Evolutionary conservation across 176 grass and related monocot genomes (phyloP).

Genomic region (Paspalum notatum): DNA sequence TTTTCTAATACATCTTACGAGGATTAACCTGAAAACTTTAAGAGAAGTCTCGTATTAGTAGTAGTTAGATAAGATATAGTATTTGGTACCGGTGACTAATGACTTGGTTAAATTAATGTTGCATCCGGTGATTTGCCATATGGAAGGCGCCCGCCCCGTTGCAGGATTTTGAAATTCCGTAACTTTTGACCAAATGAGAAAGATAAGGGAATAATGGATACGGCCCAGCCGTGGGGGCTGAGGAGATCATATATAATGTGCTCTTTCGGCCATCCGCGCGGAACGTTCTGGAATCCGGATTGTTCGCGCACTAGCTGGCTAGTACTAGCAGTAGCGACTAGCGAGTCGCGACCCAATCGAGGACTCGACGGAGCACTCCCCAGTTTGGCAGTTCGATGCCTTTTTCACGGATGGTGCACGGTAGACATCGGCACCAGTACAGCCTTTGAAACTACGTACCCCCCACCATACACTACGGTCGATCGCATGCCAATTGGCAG

Average conservation of each 20-base stretch:
- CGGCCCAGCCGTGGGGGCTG: neutral
- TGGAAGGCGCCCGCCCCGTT: neutral
- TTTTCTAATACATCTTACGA: too few species aligned
- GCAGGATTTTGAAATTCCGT: neutral
- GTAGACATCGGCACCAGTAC: conserved; percentile 6
- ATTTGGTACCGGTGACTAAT: neutral
- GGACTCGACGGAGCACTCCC: neutral
- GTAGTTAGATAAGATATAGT: too few species aligned
- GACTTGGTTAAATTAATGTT: neutral
- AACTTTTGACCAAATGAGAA: neutral
- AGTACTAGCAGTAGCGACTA: neutral
- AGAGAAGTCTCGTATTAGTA: too few species aligned
- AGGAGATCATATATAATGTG: neutral
- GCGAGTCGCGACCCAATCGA: neutral
- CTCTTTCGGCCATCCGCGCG: conserved; percentile 36
- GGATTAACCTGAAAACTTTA: too few species aligned
- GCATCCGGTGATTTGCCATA: neutral
- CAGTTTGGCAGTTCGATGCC: neutral
- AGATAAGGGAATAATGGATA: neutral
- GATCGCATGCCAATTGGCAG: conserved; percentile 18
- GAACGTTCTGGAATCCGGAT: conserved; percentile 50
- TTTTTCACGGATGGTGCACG: conserved; percentile 13
- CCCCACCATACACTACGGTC: neutral
- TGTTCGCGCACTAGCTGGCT: conserved; percentile 6
- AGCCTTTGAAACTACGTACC: conserved; percentile 23